Conservation (phyloP, 257 asterid species). For the Datura wrightii region DNA sequence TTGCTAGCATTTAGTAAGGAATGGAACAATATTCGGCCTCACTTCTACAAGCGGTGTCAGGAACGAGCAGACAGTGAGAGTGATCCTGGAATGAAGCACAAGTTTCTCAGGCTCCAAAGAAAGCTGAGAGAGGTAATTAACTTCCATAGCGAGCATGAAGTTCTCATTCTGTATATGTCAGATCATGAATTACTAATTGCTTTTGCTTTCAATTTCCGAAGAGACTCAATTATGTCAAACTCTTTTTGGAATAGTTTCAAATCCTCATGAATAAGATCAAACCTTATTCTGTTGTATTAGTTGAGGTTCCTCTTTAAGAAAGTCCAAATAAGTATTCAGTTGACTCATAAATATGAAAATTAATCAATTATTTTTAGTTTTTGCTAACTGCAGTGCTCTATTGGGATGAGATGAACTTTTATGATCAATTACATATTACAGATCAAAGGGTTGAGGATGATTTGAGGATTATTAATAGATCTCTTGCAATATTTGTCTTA, state of each 20-base stretch:
- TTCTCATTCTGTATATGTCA: not conserved
- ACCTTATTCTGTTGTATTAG: not conserved
- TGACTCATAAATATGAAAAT: not conserved
- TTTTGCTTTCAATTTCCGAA: not conserved
- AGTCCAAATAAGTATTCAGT: not conserved
- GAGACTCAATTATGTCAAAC: conserved; percentile 19
- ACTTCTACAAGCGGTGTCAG: conserved; percentile 78
- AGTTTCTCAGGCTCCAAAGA: conserved; percentile 76
- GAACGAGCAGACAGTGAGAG: conserved; percentile 67
- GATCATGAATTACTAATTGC: not conserved
- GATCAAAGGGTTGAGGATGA: not conserved
- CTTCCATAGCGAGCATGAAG: conserved; percentile 10
- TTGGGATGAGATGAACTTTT: not conserved
- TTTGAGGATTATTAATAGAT: not conserved
- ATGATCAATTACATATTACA: not conserved
- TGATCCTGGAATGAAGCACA: conserved; percentile 83
- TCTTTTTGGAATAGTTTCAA: conserved; percentile 3
- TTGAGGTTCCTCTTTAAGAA: not conserved
- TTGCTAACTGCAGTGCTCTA: conserved; percentile 16
- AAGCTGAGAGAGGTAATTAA: conserved; percentile 84
- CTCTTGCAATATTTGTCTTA: conserved; percentile 25
- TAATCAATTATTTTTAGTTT: not conserved
- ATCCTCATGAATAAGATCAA: not conserved
- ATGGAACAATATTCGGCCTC: conserved; percentile 81
- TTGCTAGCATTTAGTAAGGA: conserved; percentile 80